Evolutionary conservation across 495 filamentous ascomycete species (phyloP), one percentile per base, ranked within the genome.

Genomic region (Jackrogersella multiformis): DNA sequence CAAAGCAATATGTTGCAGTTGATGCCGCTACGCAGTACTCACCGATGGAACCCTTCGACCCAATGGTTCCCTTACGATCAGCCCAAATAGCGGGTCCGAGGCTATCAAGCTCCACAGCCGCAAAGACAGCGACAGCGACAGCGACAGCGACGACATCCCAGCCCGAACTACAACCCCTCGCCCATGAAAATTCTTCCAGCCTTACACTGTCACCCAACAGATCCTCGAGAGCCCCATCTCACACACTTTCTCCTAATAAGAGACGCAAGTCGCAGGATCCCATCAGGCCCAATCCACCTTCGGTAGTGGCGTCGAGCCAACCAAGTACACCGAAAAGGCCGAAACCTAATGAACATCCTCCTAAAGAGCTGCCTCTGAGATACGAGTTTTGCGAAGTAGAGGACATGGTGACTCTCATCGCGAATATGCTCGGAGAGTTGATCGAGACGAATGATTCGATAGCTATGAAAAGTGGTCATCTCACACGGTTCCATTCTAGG

Each of bases 401-500:
- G 68, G 92, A 97, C 77, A 82, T 99, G 67, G 95, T 96, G 5
- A 83, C 91, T 30, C 82, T 98, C 66, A 96, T 99, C 61, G 87
- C 93, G 49, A 93, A 94, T 74, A 97, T 99, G 95, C 84, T 99
- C 16, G 87, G 92, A 75, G 95, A 99, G 78, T 82, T 99, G 16
- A 93, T 99, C 69, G 88, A 90, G 56, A 90, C 92, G 54, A 99
- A 99, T 73, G 95, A 99, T 77, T 86, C 85, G 41, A 89, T 97
- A 60, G 93, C 93, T 49, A 83, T 97, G 45, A 86, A 89, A 70
- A 89, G 90, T 61, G 92, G 90, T 49, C 87, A 90, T 21, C 84
- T 99, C 49, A 99, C 95, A 21, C 84, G 95, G 52, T 99, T 99
- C 77, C 95, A 99, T 76, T 99, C 95, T 8, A 88, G 94, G 89